Evolutionary conservation across 1,284 basidiomycete species (phyloP), one percentile per base, ranked within the genome.

Genomic region (Cryptococcus sp.): DNA sequence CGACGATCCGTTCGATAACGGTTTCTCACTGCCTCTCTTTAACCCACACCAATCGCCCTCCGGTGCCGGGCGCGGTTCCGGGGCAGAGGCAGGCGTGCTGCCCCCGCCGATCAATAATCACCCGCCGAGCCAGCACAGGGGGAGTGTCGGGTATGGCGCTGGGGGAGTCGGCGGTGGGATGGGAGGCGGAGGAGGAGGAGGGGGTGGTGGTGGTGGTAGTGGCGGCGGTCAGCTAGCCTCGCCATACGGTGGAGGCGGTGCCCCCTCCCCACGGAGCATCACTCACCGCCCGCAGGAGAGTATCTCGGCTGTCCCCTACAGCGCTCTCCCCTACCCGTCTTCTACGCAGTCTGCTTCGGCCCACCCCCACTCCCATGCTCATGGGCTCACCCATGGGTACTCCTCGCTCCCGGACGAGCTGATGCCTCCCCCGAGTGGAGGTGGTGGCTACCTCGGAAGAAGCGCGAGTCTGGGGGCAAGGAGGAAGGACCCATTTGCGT

Each of bases 401-500:
- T 15, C 16, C 49, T 23, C 21, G 20, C 36, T 59, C 58, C 44
- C 61, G 23, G 57, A 65, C 20, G 59, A 64, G 20, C 42, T 67
- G 28, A 60, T 65, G 60, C 65, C 63, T 4, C 61, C 65, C 7
- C 62, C 64, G 8, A 38, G 62, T 33, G 28, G 28, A 33, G 28
- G 28, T 33, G 28, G 28, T 5, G 67, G 70, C 13, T 69, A 68
- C 9, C 60, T 76, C 4, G 74, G 69, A 0, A 60, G 76, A 20
- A 73, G 71, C 45, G 71, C 76, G 3, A 72, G 70, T 2, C 62
- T 77, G 8, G 57, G 59, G 40, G 60, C 64, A 3, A 68, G 76
- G 53, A 70, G 66, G 55, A 72, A 73, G 54, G 75, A 77, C 50
- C 75, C 76, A 7, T 76, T 74, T 55, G 65, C 70, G 11, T 74